These are phyloP conservation scores for Ensete ventricosum DNA, from an alignment of 176 grass and related monocot genomes.

Conservation along the genomic window DNA sequence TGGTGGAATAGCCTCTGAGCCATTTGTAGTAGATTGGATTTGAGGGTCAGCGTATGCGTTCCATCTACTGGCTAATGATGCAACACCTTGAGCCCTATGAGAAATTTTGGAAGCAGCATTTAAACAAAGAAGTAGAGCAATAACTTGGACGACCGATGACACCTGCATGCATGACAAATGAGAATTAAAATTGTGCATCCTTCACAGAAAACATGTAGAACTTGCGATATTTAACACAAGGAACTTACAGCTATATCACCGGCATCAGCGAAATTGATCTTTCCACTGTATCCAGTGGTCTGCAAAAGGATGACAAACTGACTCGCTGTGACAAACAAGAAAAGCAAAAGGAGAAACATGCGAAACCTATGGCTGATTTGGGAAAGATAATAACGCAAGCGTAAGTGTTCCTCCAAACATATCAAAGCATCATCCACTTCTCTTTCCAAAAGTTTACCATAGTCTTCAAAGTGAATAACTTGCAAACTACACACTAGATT, in stretches of 20 bases:
- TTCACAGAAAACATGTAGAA: not conserved
- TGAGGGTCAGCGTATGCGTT: constrained; percentile 55
- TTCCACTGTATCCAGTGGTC: constrained; percentile 55
- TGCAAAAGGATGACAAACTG: constrained; percentile 63
- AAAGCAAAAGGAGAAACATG: constrained; percentile 71
- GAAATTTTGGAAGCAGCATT: constrained; percentile 81
- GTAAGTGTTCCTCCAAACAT: constrained; percentile 70
- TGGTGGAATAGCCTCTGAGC: constrained; percentile 43
- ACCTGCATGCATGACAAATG: constrained; percentile 29
- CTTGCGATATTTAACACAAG: not conserved
- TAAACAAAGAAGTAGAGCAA: constrained; percentile 54
- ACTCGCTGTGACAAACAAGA: constrained; percentile 57
- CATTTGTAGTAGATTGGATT: constrained; percentile 29
- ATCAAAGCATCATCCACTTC: constrained; percentile 60
- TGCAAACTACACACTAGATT: constrained; percentile 81
- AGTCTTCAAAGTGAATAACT: constrained; percentile 83
- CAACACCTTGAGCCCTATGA: constrained; percentile 73
- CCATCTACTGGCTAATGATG: constrained; percentile 71
- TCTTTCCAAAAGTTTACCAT: constrained; percentile 68
- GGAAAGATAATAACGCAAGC: constrained; percentile 58
- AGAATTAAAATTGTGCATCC: not conserved
- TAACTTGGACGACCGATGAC: constrained; percentile 81
- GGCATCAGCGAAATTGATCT: constrained; percentile 62
- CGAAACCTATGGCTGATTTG: constrained; percentile 90
- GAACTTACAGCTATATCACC: constrained; percentile 72